phyloP scores from a whole-genome alignment of 768 basidiomycete species.

The Crassisporium funariophilum region DNA sequence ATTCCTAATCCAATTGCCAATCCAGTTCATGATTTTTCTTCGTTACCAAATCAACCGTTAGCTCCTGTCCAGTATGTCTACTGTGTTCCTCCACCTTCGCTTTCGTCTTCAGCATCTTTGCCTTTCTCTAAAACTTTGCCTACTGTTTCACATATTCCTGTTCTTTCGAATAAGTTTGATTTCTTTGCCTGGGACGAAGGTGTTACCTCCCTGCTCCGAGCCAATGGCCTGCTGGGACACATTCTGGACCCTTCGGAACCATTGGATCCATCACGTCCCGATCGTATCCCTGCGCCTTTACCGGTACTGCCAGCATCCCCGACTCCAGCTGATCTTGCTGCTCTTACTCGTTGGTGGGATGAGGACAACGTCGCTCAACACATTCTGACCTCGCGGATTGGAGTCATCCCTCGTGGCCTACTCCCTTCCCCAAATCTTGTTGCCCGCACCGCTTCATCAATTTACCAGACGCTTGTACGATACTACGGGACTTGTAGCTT shows the following conservation, averaged over 20 bases:
- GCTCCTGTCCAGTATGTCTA: slow-evolving; percentile 2
- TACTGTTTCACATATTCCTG: not conserved
- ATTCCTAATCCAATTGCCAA: too few species aligned
- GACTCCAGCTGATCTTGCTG: not conserved
- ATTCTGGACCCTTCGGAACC: slow-evolving; percentile 5
- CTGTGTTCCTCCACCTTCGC: not conserved
- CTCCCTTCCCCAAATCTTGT: slow-evolving; percentile 1
- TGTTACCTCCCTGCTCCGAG: not conserved
- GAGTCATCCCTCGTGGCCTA: not conserved
- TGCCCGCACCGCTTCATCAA: not conserved
- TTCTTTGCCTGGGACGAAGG: slow-evolving; percentile 5
- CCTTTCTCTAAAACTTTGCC: slow-evolving; percentile 3
- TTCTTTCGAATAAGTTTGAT: not conserved
- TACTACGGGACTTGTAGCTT: not conserved
- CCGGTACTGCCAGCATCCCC: not conserved
- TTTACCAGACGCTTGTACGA: not conserved
- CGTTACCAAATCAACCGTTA: not conserved
- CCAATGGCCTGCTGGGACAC: not conserved
- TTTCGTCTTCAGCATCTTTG: not conserved
- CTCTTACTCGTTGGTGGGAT: not conserved
- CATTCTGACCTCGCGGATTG: not conserved
- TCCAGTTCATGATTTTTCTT: not conserved
- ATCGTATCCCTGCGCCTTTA: not conserved
- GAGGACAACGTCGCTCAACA: slow-evolving; percentile 4
- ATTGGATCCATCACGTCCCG: not conserved